phyloP scores from a whole-genome alignment of 2,329 filamentous ascomycete genomes.

The Diaporthe vexans region DNA sequence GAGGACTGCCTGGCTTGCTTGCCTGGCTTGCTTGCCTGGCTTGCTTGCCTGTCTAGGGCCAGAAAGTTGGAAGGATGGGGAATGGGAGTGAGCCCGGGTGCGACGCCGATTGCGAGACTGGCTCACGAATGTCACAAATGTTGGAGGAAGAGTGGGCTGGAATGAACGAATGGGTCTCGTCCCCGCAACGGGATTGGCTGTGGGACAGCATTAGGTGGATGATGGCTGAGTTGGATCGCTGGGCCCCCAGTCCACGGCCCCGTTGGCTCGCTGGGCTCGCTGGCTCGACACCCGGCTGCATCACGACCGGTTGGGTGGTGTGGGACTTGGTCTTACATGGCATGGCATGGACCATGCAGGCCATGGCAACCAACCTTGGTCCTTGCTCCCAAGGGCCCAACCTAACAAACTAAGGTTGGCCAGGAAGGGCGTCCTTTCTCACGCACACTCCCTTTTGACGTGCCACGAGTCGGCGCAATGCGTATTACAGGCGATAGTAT shows the following conservation, averaged over 20 bases:
- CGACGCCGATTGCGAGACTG: slow-evolving; percentile 40
- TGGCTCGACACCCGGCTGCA: slow-evolving; percentile 27
- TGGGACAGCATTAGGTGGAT: slow-evolving; percentile 30
- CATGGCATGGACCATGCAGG: slow-evolving; percentile 18
- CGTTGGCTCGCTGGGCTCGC: slow-evolving; percentile 12
- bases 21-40: background rate
- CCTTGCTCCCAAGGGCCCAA: background rate
- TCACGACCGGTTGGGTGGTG: slow-evolving; percentile 31
- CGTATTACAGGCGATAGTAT: slow-evolving; percentile 23
- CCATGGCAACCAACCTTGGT: slow-evolving; percentile 16
- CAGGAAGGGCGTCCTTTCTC: slow-evolving; percentile 8
- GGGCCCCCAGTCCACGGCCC: slow-evolving; percentile 19
- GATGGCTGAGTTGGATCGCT: slow-evolving; percentile 31
- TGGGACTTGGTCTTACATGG: slow-evolving; percentile 35
- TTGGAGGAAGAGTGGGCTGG: slow-evolving; percentile 36
- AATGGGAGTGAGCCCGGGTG: slow-evolving; percentile 38
- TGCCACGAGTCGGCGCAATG: slow-evolving; percentile 34
- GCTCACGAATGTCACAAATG: slow-evolving; percentile 30
- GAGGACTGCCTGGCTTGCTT: background rate
- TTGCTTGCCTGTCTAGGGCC: background rate
- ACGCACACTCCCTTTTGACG: background rate
- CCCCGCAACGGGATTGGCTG: slow-evolving; percentile 37
- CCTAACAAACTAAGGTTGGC: slow-evolving; percentile 18
- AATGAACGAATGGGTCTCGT: slow-evolving; percentile 28
- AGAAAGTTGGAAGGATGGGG: slow-evolving; percentile 33